These are phyloP conservation scores for Allantophomopsis lycopodina DNA, from an alignment of 2,329 filamentous ascomycete species.

Conservation along the genomic window DNA sequence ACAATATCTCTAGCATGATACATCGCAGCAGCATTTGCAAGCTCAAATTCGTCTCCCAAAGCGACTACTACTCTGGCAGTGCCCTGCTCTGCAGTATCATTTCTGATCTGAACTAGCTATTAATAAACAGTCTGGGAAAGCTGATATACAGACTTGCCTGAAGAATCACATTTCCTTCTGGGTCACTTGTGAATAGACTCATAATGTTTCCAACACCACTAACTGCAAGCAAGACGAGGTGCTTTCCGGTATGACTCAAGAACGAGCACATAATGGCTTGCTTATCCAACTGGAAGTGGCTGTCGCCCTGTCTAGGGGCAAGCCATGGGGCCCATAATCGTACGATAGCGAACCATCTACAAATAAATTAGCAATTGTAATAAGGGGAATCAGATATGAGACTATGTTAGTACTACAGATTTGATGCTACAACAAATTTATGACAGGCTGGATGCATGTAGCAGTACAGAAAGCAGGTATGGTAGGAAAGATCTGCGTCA, in stretches of 20 bases:
- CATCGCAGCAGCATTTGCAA: conserved; percentile 67
- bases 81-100: conserved; percentile 45
- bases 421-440: no score
- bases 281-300: conserved; percentile 54
- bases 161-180: conserved; percentile 53
- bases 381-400: background rate
- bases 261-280: conserved; percentile 72
- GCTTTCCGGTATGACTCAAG: conserved; percentile 53
- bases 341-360: conserved; percentile 69
- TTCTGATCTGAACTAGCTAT: conserved; percentile 33
- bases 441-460: no score
- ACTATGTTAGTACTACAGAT: no score
- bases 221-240: conserved; percentile 65
- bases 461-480: conserved; percentile 19
- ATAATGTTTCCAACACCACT: conserved; percentile 61
- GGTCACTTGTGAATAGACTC: conserved; percentile 53
- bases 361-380: background rate
- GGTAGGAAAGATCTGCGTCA: conserved; percentile 27
- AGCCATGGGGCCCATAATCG: conserved; percentile 76
- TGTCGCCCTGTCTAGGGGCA: conserved; percentile 70
- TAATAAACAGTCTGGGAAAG: no score
- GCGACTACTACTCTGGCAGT: conserved; percentile 54
- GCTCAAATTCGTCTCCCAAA: conserved; percentile 58
- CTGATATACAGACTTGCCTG: no score
- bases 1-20: conserved; percentile 70